Percentiles rank a stretch among this genome's conserved stretches.
Evolutionary conservation across 176 grass and related monocot genomes (phyloP).

Genomic region (Musa itinerans): DNA sequence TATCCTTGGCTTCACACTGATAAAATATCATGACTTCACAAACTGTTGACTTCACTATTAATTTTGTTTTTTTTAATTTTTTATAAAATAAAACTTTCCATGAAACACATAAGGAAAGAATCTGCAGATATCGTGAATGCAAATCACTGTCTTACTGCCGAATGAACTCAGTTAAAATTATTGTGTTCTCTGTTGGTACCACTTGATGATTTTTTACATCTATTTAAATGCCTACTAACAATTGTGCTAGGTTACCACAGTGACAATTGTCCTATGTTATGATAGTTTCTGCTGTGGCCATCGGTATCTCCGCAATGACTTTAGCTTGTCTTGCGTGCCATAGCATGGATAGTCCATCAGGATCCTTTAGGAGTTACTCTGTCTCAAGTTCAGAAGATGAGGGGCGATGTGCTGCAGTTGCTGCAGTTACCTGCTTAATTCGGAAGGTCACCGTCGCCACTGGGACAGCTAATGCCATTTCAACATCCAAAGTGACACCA

Average conservation of each 20-base stretch:
- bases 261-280: constrained; percentile 13
- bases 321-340: constrained; percentile 73
- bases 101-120: background rate
- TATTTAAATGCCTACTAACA: background rate
- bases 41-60: no score
- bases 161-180: background rate
- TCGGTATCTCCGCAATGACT: constrained; percentile 36
- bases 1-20: no score
- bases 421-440: constrained; percentile 48
- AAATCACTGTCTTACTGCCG: background rate
- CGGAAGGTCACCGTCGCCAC: constrained; percentile 26
- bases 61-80: background rate
- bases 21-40: no score
- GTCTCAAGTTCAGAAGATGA: constrained; percentile 73
- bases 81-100: background rate
- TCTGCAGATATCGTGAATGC: background rate
- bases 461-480: constrained; percentile 28
- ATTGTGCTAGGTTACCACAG: constrained; percentile 10
- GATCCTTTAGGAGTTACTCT: constrained; percentile 84
- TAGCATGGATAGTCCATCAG: constrained; percentile 64
- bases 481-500: constrained; percentile 70
- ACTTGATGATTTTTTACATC: background rate
- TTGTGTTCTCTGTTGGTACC: background rate
- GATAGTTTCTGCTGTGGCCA: background rate
- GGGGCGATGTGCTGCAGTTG: constrained; percentile 45